These are phyloP conservation scores for Dendrobium nobile DNA, from an alignment of 106 monocot species.

Conservation along the genomic window DNA sequence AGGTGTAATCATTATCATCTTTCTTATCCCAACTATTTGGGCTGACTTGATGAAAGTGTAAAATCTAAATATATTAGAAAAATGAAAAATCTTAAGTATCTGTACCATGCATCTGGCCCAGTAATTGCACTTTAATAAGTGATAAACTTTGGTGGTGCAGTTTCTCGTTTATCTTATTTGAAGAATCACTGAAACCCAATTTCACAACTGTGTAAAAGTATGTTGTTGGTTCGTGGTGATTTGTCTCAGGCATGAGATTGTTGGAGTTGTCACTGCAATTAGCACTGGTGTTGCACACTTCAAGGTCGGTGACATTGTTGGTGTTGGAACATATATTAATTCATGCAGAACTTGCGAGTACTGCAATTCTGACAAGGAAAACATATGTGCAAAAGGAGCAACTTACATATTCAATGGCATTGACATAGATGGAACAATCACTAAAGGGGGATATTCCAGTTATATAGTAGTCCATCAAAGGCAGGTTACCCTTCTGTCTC, in stretches of 20 bases:
- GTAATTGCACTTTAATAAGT: not conserved
- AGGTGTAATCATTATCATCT: not conserved
- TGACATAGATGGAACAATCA: slow-evolving; percentile 74
- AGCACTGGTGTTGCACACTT: slow-evolving; percentile 43
- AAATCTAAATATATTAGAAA: not conserved
- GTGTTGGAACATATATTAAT: slow-evolving; percentile 75
- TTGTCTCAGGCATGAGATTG: slow-evolving; percentile 47
- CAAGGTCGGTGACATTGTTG: slow-evolving; percentile 72
- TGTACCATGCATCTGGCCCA: not conserved
- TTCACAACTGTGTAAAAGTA: not conserved
- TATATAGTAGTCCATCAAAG: slow-evolving; percentile 78
- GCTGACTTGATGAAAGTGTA: not conserved
- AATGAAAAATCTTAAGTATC: not conserved
- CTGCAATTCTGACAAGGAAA: slow-evolving; percentile 49
- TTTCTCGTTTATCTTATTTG: slow-evolving; percentile 1
- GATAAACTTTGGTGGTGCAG: not conserved
- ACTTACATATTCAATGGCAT: slow-evolving; percentile 43
- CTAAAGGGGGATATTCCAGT: slow-evolving; percentile 88
- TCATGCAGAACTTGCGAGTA: slow-evolving; percentile 74
- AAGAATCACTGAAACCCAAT: not conserved
- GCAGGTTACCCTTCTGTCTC: slow-evolving; percentile 23
- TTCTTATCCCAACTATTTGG: not conserved
- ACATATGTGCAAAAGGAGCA: slow-evolving; percentile 35
- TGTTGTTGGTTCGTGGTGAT: not conserved
- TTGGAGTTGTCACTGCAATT: slow-evolving; percentile 27